Evolutionary conservation across 306 rosid genomes (phyloP).

Genomic region (Sphenostylis stenocarpa): DNA sequence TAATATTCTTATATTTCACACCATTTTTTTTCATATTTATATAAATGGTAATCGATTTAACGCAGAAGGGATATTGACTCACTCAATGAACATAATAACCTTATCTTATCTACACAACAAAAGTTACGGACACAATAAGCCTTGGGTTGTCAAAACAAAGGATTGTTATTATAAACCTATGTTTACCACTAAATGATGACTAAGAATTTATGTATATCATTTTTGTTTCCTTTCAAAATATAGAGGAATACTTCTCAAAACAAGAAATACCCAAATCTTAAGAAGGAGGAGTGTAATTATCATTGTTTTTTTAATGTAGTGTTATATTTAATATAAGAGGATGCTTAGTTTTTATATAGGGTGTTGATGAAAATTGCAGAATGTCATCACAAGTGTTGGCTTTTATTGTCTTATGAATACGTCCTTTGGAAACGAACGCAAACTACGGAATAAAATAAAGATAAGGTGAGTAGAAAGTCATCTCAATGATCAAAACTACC

Average conservation of each 20-base stretch:
- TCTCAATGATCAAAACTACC: conserved; percentile 69
- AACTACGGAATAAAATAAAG: conserved; percentile 73
- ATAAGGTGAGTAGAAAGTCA: conserved; percentile 76
- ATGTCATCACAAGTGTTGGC: conserved; percentile 41
- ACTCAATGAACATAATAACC: conserved; percentile 38
- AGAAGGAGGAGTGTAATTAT: too few species aligned
- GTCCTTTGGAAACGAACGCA: conserved; percentile 61
- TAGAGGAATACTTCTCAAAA: background rate
- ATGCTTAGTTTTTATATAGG: background rate
- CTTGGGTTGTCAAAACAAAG: conserved; percentile 21
- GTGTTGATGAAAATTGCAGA: conserved; percentile 2
- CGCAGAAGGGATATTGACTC: conserved; percentile 28
- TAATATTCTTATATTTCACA: conserved; percentile 17
- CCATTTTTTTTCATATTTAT: background rate
- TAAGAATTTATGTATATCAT: background rate
- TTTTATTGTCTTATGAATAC: conserved; percentile 51
- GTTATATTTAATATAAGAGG: too few species aligned
- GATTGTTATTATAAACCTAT: background rate
- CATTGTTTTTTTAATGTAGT: too few species aligned
- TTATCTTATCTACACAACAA: background rate
- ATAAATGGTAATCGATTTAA: conserved; percentile 10
- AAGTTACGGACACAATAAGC: conserved; percentile 8
- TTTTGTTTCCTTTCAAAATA: background rate
- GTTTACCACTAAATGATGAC: conserved; percentile 24
- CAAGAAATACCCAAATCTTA: background rate